Evolutionary conservation across 2,329 filamentous ascomycete species (phyloP).

Genomic region (Orbilia javanica): DNA sequence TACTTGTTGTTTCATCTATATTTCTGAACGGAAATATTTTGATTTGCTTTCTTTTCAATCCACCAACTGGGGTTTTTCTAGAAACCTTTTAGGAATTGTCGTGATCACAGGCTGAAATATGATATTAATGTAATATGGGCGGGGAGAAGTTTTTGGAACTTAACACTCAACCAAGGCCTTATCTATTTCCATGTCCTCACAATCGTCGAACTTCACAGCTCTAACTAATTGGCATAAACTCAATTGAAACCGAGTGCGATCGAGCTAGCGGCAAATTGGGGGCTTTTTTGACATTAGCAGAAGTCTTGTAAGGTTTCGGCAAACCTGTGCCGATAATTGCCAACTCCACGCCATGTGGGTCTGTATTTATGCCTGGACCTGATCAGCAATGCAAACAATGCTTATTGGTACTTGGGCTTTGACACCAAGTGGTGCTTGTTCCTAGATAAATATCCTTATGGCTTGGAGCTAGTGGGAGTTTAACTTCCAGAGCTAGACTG

Average conservation of each 20-base stretch:
- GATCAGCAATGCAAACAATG: not conserved
- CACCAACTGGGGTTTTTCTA: too few relatives aligned
- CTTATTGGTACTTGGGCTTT: not conserved
- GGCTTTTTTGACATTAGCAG: not conserved
- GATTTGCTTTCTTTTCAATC: too few relatives aligned
- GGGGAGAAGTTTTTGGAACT: not conserved
- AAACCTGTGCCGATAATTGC: slow-evolving; percentile 1
- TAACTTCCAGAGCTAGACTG: too few relatives aligned
- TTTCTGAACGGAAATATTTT: too few relatives aligned
- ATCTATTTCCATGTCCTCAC: not conserved
- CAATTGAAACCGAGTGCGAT: not conserved
- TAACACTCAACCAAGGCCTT: not conserved
- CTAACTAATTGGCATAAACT: too few relatives aligned
- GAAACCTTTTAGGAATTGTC: too few relatives aligned
- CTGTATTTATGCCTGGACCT: not conserved
- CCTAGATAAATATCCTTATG: not conserved
- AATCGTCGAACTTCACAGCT: not conserved
- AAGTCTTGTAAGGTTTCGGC: not conserved
- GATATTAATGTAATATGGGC: too few relatives aligned
- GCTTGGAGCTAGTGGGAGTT: not conserved
- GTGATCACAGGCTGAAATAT: too few relatives aligned
- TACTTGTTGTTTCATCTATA: too few relatives aligned
- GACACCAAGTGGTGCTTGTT: not conserved
- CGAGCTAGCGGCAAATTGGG: not conserved
- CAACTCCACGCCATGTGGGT: slow-evolving; percentile 3